Evolutionary conservation across 495 filamentous ascomycete genomes (phyloP).

Genomic region (Baudoinia panamericana): DNA sequence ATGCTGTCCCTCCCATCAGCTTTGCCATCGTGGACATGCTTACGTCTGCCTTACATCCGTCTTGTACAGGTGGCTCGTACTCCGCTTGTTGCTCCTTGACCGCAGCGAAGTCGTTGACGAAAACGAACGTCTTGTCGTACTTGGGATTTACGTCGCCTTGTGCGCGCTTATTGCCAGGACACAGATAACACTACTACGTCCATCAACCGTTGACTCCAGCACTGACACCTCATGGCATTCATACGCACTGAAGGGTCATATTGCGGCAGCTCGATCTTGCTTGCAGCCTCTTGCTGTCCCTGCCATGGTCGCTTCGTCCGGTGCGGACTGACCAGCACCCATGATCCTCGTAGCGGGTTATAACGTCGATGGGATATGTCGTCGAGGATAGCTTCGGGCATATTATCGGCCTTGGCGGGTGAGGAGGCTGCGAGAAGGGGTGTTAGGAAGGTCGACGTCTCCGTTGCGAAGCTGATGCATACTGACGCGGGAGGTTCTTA

Average conservation of each 20-base stretch:
- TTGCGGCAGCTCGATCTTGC: constrained; percentile 58
- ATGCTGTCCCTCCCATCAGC: constrained; percentile 33
- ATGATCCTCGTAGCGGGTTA: constrained; percentile 80
- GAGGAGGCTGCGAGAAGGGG: constrained; percentile 1
- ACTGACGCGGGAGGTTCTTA: neutral
- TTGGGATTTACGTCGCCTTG: constrained; percentile 78
- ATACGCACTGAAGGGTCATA: constrained; percentile 59
- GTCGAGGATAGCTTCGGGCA: constrained; percentile 66
- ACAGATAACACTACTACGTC: constrained; percentile 63
- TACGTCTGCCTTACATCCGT: constrained; percentile 34
- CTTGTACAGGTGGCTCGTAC: constrained; percentile 42
- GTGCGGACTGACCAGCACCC: constrained; percentile 90
- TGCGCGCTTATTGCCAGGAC: constrained; percentile 84
- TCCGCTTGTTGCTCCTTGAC: constrained; percentile 83
- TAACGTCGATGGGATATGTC: constrained; percentile 94
- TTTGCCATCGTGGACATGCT: neutral
- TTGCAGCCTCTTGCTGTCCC: constrained; percentile 82
- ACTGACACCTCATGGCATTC: neutral
- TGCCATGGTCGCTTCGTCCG: constrained; percentile 96
- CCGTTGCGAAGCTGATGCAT: constrained; percentile 11
- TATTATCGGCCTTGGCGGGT: constrained; percentile 23
- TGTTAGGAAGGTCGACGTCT: constrained; percentile 4
- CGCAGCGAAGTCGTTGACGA: constrained; percentile 95
- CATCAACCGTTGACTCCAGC: constrained; percentile 5
- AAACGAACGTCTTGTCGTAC: constrained; percentile 79